Conservation (phyloP, 23 red algal species). For the Chondrus crispus region DNA sequence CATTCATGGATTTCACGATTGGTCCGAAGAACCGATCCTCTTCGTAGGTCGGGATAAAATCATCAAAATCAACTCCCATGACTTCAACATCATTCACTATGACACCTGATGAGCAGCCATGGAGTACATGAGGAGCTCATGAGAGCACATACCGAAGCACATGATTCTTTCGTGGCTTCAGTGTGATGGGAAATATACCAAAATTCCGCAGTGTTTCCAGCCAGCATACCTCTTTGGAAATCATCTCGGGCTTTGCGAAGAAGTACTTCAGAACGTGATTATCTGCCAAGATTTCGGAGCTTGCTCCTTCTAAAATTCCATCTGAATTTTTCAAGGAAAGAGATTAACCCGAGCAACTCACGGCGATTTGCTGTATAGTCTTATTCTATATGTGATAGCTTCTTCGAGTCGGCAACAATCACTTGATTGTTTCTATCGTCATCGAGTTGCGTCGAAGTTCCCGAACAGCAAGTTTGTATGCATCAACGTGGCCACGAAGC, state of each 20-base stretch:
- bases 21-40: not conserved
- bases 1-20: not conserved
- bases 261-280: not conserved
- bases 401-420: not conserved
- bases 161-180: not conserved
- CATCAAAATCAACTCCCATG: not conserved
- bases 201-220: not conserved
- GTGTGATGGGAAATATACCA: not conserved
- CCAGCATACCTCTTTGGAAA: not conserved
- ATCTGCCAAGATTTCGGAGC: not conserved
- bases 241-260: not conserved
- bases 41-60: not conserved
- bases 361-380: not conserved
- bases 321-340: not conserved
- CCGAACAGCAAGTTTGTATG: not conserved
- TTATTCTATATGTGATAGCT: not conserved
- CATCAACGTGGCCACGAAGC: conserved; percentile 11
- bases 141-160: not conserved
- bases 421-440: not conserved
- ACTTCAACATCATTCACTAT: conserved; percentile 7
- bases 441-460: not conserved
- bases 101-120: not conserved
- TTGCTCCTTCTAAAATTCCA: not conserved
- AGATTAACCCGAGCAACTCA: not conserved
- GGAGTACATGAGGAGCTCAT: not conserved